Percentiles rank a stretch among this genome's conserved stretches.
Conservation (phyloP, 1,139 yeast species). For the Geotrichum candidum region DNA sequence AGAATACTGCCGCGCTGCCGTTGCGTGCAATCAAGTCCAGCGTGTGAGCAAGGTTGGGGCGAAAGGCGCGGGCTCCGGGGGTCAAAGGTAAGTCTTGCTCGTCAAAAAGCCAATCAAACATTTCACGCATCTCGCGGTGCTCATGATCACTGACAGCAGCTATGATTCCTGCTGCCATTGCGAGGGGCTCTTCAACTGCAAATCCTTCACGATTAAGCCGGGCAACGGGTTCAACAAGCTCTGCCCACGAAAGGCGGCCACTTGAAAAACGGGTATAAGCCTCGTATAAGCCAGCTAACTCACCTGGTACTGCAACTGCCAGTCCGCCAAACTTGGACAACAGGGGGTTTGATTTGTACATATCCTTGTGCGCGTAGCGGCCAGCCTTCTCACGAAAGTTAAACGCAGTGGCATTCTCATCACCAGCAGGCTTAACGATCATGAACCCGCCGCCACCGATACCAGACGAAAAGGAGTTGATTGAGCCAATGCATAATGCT, state of each 20-base stretch:
- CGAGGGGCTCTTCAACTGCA: conserved; percentile 48
- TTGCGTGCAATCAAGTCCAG: conserved; percentile 60
- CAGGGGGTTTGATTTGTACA: conserved; percentile 49
- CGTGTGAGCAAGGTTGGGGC: conserved; percentile 62
- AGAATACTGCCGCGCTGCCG: conserved; percentile 72
- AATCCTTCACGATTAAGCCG: conserved; percentile 66
- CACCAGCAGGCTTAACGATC: conserved; percentile 45
- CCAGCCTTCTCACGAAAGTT: conserved; percentile 94
- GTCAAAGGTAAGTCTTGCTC: conserved; percentile 34
- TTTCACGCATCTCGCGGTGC: conserved; percentile 17
- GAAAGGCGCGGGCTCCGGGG: conserved; percentile 53
- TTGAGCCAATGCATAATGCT: conserved; percentile 79
- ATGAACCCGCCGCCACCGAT: conserved; percentile 91
- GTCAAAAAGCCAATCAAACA: conserved; percentile 34
- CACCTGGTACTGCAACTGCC: conserved; percentile 87
- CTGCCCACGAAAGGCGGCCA: conserved; percentile 65
- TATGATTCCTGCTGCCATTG: conserved; percentile 31
- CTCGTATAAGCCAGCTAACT: conserved; percentile 68
- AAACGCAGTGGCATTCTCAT: conserved; percentile 47
- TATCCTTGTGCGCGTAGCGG: conserved; percentile 48
- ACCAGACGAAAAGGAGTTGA: conserved; percentile 80
- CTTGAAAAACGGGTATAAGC: conserved; percentile 59
- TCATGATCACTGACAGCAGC: conserved; percentile 10
- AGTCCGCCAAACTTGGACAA: conserved; percentile 72
- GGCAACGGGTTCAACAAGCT: conserved; percentile 69